Percentiles rank a stretch among this genome's conserved stretches.
These are phyloP conservation scores for Penicillium mononematosum DNA, from an alignment of 495 filamentous ascomycete species.

Conservation along the genomic window DNA sequence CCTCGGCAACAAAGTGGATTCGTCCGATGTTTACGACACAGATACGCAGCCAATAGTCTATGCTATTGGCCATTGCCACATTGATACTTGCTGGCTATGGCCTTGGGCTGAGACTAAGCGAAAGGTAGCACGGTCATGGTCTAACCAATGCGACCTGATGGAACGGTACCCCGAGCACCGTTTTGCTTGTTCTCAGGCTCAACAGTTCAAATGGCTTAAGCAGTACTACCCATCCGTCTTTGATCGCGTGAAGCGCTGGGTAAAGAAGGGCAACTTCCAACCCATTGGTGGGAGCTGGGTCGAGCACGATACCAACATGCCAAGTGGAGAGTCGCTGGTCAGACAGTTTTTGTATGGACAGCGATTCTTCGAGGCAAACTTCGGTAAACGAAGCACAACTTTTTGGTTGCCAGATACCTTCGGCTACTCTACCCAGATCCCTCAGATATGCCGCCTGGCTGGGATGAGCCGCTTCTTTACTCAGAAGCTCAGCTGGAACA, in stretches of 20 bases:
- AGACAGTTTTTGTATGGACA: slow-evolving; percentile 96
- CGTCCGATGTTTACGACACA: slow-evolving; percentile 76
- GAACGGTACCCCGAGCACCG: slow-evolving; percentile 93
- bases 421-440: slow-evolving; percentile 91
- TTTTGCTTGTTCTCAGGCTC: slow-evolving; percentile 88
- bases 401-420: slow-evolving; percentile 99
- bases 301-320: slow-evolving; percentile 97
- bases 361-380: slow-evolving; percentile 89
- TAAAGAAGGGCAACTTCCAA: slow-evolving; percentile 87
- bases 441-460: slow-evolving; percentile 84
- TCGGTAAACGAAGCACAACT: slow-evolving; percentile 82
- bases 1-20: slow-evolving; percentile 77
- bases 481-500: slow-evolving; percentile 95
- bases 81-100: slow-evolving; percentile 98
- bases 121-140: slow-evolving; percentile 95
- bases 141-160: slow-evolving; percentile 90
- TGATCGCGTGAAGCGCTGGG: slow-evolving; percentile 85
- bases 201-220: slow-evolving; percentile 98
- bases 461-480: slow-evolving; percentile 97
- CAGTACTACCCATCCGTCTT: slow-evolving; percentile 82
- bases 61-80: slow-evolving; percentile 94
- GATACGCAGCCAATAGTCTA: slow-evolving; percentile 73
- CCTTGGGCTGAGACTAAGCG: slow-evolving; percentile 98
- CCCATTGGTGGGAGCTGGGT: slow-evolving; percentile 98
- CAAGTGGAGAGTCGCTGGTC: slow-evolving; percentile 88